Evolutionary conservation across 78 protist species (phyloP), one percentile per base, ranked within the genome.

Genomic region (Monocercomonoides exilis): DNA sequence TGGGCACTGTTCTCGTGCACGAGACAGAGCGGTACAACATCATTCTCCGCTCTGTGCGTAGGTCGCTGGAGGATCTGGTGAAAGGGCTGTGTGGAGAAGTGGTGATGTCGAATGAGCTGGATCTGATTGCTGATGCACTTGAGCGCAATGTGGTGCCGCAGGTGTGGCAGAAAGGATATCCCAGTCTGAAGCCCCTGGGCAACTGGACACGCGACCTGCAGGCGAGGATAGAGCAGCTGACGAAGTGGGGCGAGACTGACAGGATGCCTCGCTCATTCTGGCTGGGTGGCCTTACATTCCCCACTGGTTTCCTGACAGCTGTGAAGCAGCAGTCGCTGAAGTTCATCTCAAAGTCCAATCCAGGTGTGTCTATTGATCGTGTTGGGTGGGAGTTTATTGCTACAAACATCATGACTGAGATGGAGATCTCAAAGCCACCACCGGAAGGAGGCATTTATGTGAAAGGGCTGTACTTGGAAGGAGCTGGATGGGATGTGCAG

Each of bases 291-390:
- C 93, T 96, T 85, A 94, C 96, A 36, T 96, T 89, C 91, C 98
- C 98, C 2, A 92, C 94, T 5, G 95, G 95, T 54, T 96, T 94
- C 92, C 90, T 96, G 81, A 96, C 96, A 6, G 95, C 95, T 3
- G 81, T 95, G 46, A 45, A 88, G 89, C 97, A 95, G 89, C 79
- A 41, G 45, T 21, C 87, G 0, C 94, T 94, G 33, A 82, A 94
- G 33, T 80, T 63, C 84, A 85, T 54, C 38, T 54, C 70, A 29
- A 21, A 29, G 70, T 29, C 11, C 70, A 54, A 54, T 21, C 70
- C 70, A 64, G n/a, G 3, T 85, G 88, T 91, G 43, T 46, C 93
- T 0, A 88, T 95, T 42, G 97, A 95, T 89, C 29, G 87, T 63
- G 91, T 93, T 42, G 4, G 45, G 21, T 95, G 95, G 95, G 94